Conservation (phyloP, 2,329 filamentous ascomycete species). For the Colletotrichum zoysiae region DNA sequence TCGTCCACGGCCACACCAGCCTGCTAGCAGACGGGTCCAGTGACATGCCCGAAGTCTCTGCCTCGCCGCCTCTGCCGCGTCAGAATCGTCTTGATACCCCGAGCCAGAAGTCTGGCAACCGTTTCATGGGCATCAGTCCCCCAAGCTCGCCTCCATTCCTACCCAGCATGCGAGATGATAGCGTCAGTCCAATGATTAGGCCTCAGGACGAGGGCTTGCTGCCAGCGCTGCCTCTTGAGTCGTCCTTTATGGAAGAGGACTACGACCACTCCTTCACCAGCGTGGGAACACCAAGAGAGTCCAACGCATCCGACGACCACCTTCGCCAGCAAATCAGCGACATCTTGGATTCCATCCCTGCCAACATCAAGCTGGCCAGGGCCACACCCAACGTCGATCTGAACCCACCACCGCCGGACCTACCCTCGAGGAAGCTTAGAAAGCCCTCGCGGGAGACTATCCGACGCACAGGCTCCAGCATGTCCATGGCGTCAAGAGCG, state of each 20-base stretch:
- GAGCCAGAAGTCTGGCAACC: constrained; percentile 15
- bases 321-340: constrained; percentile 85
- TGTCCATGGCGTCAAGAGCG: constrained; percentile 54
- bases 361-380: constrained; percentile 79
- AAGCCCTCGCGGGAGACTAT: constrained; percentile 58
- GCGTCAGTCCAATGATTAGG: constrained; percentile 34
- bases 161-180: constrained; percentile 26
- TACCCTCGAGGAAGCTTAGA: constrained; percentile 63
- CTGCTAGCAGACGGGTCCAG: constrained; percentile 57
- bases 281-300: constrained; percentile 52
- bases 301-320: constrained; percentile 70
- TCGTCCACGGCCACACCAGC: constrained; percentile 54
- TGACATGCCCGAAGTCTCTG: constrained; percentile 58
- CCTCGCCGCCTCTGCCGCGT: constrained; percentile 57
- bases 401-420: constrained; percentile 71
- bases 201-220: constrained; percentile 41
- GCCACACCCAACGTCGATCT: constrained; percentile 62
- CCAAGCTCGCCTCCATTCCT: constrained; percentile 62
- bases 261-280: constrained; percentile 56
- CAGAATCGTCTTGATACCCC: constrained; percentile 42
- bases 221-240: constrained; percentile 57
- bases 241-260: constrained; percentile 62
- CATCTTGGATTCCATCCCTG: constrained; percentile 82
- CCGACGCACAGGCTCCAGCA: constrained; percentile 62
- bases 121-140: constrained; percentile 57